Conservation (phyloP, 495 filamentous ascomycete species). For the Daldinia vernicosa region DNA sequence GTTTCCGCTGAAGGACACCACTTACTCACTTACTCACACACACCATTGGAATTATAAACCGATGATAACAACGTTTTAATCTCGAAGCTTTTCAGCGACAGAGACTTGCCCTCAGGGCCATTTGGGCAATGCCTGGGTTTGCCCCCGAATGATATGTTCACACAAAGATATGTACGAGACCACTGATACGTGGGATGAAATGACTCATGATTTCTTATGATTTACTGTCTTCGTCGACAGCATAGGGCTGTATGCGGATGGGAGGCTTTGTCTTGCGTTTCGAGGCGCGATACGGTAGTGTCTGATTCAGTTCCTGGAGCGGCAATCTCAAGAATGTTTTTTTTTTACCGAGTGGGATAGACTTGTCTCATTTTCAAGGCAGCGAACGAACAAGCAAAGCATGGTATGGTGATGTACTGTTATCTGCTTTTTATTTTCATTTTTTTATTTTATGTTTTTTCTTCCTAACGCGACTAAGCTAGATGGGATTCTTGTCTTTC, state of each 20-base stretch:
- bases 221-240: constrained; percentile 21
- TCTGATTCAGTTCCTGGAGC: constrained; percentile 17
- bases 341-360: constrained; percentile 23
- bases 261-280: constrained; percentile 22
- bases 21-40: neutral
- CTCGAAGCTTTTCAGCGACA: constrained; percentile 31
- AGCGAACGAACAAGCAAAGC: constrained; percentile 25
- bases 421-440: constrained; percentile 15
- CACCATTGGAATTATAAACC: constrained; percentile 26
- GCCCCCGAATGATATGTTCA: constrained; percentile 41
- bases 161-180: constrained; percentile 37
- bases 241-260: constrained; percentile 15
- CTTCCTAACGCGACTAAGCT: constrained; percentile 19
- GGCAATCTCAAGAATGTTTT: constrained; percentile 12
- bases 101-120: constrained; percentile 23
- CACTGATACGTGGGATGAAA: constrained; percentile 35
- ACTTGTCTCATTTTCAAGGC: constrained; percentile 36
- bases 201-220: constrained; percentile 40
- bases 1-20: constrained; percentile 52
- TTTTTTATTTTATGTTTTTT: constrained; percentile 16
- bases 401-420: constrained; percentile 32
- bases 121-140: constrained; percentile 22
- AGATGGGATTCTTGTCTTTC: constrained; percentile 29
- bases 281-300: constrained; percentile 25
- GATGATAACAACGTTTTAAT: constrained; percentile 38